Evolutionary conservation across 73 alveolate genomes (phyloP).

Genomic region (Blepharisma stoltei): DNA sequence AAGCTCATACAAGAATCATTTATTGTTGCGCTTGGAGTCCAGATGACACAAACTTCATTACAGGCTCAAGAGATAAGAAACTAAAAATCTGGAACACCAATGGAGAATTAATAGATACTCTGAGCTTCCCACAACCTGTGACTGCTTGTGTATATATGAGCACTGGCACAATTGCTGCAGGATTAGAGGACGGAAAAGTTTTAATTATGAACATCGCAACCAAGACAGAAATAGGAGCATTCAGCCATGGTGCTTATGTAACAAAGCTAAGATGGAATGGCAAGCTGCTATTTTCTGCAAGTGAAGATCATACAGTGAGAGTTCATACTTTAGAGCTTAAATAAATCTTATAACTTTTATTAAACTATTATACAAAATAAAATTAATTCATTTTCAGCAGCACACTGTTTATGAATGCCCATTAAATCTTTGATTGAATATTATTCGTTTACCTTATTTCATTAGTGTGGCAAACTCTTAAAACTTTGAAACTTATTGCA

Average conservation of each 20-base stretch:
- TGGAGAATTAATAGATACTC: slow-evolving; percentile 6
- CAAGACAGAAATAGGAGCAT: neutral
- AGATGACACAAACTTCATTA: slow-evolving; percentile 77
- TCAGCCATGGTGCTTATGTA: neutral
- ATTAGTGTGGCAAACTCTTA: too few relatives aligned
- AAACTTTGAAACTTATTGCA: too few relatives aligned
- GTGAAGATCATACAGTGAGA: slow-evolving; percentile 1
- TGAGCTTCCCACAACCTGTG: neutral
- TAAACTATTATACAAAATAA: too few relatives aligned
- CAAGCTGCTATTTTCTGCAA: neutral
- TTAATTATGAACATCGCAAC: neutral
- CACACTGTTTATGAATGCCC: too few relatives aligned
- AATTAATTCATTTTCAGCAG: too few relatives aligned
- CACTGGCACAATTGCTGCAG: neutral
- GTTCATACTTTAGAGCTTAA: neutral
- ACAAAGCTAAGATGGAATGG: neutral
- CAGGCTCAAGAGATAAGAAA: slow-evolving; percentile 95
- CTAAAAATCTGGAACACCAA: slow-evolving; percentile 37
- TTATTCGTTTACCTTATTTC: too few relatives aligned
- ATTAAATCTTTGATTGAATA: too few relatives aligned
- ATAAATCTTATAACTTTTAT: too few relatives aligned
- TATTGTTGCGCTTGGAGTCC: slow-evolving; percentile 89
- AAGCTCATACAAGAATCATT: slow-evolving; percentile 90
- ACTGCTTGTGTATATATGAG: neutral
- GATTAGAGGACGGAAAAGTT: slow-evolving; percentile 7